Conservation (phyloP, 1,284 basidiomycete genomes). For the Mycosarcoma mackinlayi region DNA sequence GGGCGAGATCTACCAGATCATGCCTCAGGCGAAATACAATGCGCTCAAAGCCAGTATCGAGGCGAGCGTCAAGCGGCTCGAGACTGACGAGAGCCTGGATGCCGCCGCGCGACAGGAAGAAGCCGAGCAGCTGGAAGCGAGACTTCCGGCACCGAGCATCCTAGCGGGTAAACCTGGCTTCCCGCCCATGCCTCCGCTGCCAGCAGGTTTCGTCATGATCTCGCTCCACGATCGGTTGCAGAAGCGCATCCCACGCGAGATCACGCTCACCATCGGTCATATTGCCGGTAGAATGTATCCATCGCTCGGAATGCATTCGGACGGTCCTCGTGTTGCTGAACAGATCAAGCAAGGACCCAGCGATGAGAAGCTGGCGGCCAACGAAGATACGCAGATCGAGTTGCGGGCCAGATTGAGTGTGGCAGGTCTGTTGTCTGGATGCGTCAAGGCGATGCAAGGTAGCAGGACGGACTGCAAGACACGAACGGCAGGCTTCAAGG, state of each 20-base stretch:
- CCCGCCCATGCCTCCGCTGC: conserved; percentile 39
- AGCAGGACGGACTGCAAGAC: conserved; percentile 17
- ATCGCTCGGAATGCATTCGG: conserved; percentile 43
- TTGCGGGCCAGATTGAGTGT: conserved; percentile 37
- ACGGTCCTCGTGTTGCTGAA: conserved; percentile 41
- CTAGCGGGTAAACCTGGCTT: conserved; percentile 34
- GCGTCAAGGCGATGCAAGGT: conserved; percentile 45
- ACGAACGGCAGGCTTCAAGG: conserved; percentile 28
- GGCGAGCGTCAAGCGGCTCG: conserved; percentile 10
- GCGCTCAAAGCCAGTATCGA: conserved; percentile 20
- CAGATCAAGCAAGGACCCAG: conserved; percentile 24
- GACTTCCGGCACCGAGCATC: conserved; percentile 37
- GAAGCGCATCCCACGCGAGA: conserved; percentile 32
- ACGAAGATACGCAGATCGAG: conserved; percentile 46
- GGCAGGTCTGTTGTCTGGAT: conserved; percentile 39
- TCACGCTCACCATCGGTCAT: conserved; percentile 22
- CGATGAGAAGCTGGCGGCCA: conserved; percentile 25
- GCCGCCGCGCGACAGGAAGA: conserved; percentile 25
- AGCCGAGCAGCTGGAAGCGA: conserved; percentile 16
- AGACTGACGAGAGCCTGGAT: conserved; percentile 18
- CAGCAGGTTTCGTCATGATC: conserved; percentile 41
- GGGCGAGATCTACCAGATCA: conserved; percentile 43
- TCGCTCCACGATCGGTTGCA: conserved; percentile 36
- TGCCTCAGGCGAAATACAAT: conserved; percentile 32
- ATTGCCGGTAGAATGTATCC: conserved; percentile 45